phyloP scores from a whole-genome alignment of 169 alveolate species.

The Eimeria maxima region DNA sequence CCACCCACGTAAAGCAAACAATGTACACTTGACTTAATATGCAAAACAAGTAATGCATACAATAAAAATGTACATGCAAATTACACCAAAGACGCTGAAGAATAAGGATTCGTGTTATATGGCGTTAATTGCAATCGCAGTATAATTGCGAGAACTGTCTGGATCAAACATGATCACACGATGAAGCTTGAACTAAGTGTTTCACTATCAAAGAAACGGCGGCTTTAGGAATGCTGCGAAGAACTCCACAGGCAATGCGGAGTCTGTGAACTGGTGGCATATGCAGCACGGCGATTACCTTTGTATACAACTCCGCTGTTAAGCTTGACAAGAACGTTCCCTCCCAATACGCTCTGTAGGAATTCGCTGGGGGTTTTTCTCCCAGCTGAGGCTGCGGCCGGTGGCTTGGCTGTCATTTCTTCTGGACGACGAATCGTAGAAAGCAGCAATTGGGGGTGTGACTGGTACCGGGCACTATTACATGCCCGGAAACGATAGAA shows the following conservation, averaged over 20 bases:
- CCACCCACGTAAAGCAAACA: too few relatives aligned
- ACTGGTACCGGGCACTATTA: not conserved
- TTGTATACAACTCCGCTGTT: constrained; percentile 83
- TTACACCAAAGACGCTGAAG: not conserved
- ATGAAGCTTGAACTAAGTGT: not conserved
- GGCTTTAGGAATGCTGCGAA: not conserved
- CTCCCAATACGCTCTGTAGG: constrained; percentile 81
- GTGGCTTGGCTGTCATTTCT: constrained; percentile 47
- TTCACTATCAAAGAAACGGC: not conserved
- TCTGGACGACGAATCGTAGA: not conserved
- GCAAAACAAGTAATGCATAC: not conserved
- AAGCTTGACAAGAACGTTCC: constrained; percentile 72
- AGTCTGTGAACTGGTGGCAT: not conserved
- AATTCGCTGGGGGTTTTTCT: constrained; percentile 83
- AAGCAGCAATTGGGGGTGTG: not conserved
- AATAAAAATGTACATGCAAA: too few relatives aligned
- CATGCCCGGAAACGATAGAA: not conserved
- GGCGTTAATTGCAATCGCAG: not conserved
- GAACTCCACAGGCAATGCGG: not conserved
- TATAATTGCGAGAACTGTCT: not conserved
- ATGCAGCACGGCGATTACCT: constrained; percentile 25
- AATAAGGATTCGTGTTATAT: not conserved
- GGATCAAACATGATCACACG: not conserved
- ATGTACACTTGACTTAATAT: not conserved
- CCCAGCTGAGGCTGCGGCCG: constrained; percentile 64